These are phyloP conservation scores for Sporothrix globosa DNA, from an alignment of 2,329 filamentous ascomycete species.

Conservation along the genomic window DNA sequence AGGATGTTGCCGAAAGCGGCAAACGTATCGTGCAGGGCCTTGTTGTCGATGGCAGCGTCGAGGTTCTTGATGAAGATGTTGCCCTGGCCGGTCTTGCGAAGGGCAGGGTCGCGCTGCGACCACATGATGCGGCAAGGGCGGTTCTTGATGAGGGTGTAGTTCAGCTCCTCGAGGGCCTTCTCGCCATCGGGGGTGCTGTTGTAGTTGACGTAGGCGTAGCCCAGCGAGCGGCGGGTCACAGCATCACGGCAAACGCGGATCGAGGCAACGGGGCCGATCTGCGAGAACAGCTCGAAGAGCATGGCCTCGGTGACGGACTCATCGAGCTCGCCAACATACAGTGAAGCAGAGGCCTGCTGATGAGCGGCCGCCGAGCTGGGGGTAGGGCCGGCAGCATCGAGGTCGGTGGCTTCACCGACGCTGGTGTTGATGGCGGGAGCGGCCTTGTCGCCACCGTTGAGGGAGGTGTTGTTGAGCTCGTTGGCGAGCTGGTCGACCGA, in stretches of 20 bases:
- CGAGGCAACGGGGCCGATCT: conserved; percentile 97
- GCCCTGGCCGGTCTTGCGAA: conserved; percentile 98
- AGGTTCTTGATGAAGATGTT: conserved; percentile 99
- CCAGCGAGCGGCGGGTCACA: conserved; percentile 96
- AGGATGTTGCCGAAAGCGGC: conserved; percentile 98
- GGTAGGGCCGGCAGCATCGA: conserved; percentile 68
- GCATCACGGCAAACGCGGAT: conserved; percentile 99
- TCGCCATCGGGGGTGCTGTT: conserved; percentile 96
- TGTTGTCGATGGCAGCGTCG: conserved; percentile 98
- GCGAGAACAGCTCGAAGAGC: conserved; percentile 99
- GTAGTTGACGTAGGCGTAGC: conserved; percentile 99
- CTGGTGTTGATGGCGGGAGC: conserved; percentile 75
- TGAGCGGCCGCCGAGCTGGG: conserved; percentile 74
- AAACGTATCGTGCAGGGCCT: conserved; percentile 99
- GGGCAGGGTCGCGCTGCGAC: conserved; percentile 98
- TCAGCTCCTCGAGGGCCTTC: conserved; percentile 97
- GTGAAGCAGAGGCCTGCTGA: conserved; percentile 91
- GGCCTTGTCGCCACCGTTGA: conserved; percentile 68
- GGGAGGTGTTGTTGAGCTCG: conserved; percentile 72
- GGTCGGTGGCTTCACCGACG: conserved; percentile 60
- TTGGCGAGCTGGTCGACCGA: conserved; percentile 78
- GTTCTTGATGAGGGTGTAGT: conserved; percentile 99
- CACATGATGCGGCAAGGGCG: conserved; percentile 99
- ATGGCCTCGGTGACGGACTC: conserved; percentile 98
- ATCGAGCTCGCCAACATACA: conserved; percentile 99